Percentiles rank a stretch among this genome's conserved stretches.
Evolutionary conservation across 345 rosid genomes (phyloP).

Genomic region (Arabis hirsuta): DNA sequence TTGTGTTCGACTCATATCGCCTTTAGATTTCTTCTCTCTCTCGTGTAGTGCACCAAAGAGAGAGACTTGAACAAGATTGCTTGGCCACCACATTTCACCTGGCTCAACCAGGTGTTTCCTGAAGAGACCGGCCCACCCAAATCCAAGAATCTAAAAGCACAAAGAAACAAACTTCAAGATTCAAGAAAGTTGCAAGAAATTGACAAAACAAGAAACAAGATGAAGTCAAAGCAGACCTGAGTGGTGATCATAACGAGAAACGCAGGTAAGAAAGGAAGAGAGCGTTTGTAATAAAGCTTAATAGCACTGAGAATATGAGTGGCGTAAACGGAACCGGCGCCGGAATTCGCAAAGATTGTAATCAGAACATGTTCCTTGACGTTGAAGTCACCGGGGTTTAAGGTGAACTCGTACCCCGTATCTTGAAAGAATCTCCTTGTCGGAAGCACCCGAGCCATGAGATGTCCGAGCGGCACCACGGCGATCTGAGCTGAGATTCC

Average conservation of each 20-base stretch:
- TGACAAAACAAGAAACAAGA: constrained; percentile 20
- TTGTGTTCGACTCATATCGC: constrained; percentile 56
- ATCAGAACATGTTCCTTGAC: constrained; percentile 90
- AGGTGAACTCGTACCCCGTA: constrained; percentile 53
- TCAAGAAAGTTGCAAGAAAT: background rate
- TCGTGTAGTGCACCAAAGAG: constrained; percentile 86
- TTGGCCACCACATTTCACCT: constrained; percentile 93
- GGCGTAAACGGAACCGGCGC: constrained; percentile 81
- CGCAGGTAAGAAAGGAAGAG: constrained; percentile 64
- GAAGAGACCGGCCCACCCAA: constrained; percentile 91
- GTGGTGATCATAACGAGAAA: constrained; percentile 76
- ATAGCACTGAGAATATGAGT: constrained; percentile 75
- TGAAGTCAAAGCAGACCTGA: constrained; percentile 52
- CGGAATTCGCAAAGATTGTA: constrained; percentile 78
- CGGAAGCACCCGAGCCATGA: constrained; percentile 65
- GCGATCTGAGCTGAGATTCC: constrained; percentile 83
- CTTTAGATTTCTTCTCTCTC: constrained; percentile 55
- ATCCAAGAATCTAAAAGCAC: constrained; percentile 62
- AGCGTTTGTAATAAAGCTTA: constrained; percentile 63
- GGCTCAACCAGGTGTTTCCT: constrained; percentile 84
- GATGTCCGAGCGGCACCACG: constrained; percentile 75
- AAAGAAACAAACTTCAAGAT: constrained; percentile 4
- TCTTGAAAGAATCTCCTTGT: constrained; percentile 51
- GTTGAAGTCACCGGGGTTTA: constrained; percentile 88
- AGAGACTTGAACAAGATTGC: constrained; percentile 77